Conservation (phyloP, 768 basidiomycete species). For the Cyclocybe cylindracea region DNA sequence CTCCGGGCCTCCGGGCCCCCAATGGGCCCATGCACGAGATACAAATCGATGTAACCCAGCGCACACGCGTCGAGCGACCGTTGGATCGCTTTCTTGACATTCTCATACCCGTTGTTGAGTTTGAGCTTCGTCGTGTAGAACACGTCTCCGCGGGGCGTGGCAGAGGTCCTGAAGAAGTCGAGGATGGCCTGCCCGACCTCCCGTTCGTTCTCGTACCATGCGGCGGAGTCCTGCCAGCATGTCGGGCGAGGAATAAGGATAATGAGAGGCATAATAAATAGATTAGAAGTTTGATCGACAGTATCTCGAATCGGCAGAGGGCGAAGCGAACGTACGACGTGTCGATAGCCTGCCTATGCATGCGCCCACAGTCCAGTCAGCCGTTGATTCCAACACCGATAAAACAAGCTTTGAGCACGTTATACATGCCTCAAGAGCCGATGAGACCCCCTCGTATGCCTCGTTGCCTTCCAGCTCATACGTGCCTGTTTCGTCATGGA, state of each 20-base stretch:
- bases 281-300: constrained; percentile 19
- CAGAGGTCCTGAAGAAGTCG: constrained; percentile 48
- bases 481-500: constrained; percentile 36
- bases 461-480: constrained; percentile 64
- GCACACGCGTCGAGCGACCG: constrained; percentile 53
- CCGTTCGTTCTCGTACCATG: constrained; percentile 66
- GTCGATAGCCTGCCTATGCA: constrained; percentile 60
- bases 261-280: not conserved
- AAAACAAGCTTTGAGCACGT: constrained; percentile 5
- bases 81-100: constrained; percentile 49
- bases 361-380: not conserved
- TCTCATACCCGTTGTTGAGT: constrained; percentile 52
- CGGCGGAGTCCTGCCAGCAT: constrained; percentile 42
- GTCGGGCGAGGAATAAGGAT: not conserved
- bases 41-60: constrained; percentile 69
- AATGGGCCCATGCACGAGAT: constrained; percentile 69
- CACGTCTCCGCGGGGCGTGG: constrained; percentile 56
- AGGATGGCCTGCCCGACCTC: constrained; percentile 64
- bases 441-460: constrained; percentile 56
- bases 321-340: constrained; percentile 44
- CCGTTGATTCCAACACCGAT: constrained; percentile 8
- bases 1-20: constrained; percentile 57
- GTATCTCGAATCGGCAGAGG: constrained; percentile 10
- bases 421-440: constrained; percentile 58
- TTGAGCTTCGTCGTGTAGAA: constrained; percentile 75